These are phyloP conservation scores for Lophiostoma macrostomum DNA, from an alignment of 495 filamentous ascomycete genomes.

Conservation along the genomic window DNA sequence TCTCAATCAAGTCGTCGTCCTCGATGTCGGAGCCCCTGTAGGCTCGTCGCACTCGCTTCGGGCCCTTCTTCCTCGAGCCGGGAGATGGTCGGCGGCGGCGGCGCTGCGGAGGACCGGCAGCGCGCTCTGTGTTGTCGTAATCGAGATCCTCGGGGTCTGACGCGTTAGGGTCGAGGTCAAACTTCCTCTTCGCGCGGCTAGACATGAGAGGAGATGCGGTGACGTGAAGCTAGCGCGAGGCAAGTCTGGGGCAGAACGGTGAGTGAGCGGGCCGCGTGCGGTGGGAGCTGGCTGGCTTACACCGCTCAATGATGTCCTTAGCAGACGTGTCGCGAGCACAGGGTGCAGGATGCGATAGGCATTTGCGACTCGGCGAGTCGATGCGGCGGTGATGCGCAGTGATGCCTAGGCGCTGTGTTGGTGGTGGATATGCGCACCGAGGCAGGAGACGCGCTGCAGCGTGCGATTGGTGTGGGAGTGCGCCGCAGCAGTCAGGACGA, in stretches of 20 bases:
- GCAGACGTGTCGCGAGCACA: conserved; percentile 7
- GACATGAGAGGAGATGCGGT: conserved; percentile 43
- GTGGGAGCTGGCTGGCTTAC: conserved; percentile 4
- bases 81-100: conserved; percentile 25
- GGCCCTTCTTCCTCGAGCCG: conserved; percentile 42
- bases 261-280: conserved; percentile 5
- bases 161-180: conserved; percentile 76
- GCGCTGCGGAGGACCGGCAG: conserved; percentile 15
- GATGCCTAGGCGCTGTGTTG: background rate
- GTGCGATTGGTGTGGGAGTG: background rate
- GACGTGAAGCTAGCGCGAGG: background rate
- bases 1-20: conserved; percentile 56
- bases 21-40: conserved; percentile 63
- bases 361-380: background rate
- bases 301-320: conserved; percentile 2
- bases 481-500: background rate
- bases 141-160: conserved; percentile 83
- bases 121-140: conserved; percentile 51
- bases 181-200: conserved; percentile 61
- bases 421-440: background rate
- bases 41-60: conserved; percentile 49
- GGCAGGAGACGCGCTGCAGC: conserved; percentile 10
- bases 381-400: background rate
- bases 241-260: conserved; percentile 8
- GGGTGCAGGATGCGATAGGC: background rate